Conservation (phyloP, 192 early-diverging fungal species). For the Rhizophagus sp. region DNA sequence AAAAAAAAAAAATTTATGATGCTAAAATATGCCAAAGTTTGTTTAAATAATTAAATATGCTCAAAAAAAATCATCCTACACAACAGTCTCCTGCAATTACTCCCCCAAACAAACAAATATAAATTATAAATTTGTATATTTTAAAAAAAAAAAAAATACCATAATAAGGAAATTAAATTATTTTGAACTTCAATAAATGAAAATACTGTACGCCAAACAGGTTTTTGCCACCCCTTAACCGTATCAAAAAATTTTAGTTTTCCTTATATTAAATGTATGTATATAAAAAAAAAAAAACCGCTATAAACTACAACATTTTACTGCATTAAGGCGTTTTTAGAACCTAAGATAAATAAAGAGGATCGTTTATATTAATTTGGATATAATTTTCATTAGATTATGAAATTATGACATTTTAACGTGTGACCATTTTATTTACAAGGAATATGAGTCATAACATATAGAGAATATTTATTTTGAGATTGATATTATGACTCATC, state of each 20-base stretch:
- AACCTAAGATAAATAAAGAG: not conserved
- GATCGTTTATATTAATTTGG: not conserved
- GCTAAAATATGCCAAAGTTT: no score
- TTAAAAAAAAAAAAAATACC: not conserved
- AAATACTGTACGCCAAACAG: conserved; percentile 3
- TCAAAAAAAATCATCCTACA: no score
- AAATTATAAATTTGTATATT: not conserved
- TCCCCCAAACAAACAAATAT: not conserved
- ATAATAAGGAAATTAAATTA: conserved; percentile 7
- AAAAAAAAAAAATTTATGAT: no score
- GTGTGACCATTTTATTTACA: no score
- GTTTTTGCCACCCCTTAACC: not conserved
- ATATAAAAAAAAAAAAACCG: no score
- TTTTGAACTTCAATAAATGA: not conserved
- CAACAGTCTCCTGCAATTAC: not conserved
- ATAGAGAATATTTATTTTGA: no score
- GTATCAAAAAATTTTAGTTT: not conserved
- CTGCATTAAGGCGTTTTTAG: not conserved
- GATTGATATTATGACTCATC: no score
- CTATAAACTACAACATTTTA: no score
- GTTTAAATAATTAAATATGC: no score
- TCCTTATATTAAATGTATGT: no score
- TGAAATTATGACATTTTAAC: not conserved
- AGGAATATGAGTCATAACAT: no score
- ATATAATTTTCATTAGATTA: not conserved